phyloP scores from a whole-genome alignment of 2,329 filamentous ascomycete species.

The Ilyonectria robusta region DNA sequence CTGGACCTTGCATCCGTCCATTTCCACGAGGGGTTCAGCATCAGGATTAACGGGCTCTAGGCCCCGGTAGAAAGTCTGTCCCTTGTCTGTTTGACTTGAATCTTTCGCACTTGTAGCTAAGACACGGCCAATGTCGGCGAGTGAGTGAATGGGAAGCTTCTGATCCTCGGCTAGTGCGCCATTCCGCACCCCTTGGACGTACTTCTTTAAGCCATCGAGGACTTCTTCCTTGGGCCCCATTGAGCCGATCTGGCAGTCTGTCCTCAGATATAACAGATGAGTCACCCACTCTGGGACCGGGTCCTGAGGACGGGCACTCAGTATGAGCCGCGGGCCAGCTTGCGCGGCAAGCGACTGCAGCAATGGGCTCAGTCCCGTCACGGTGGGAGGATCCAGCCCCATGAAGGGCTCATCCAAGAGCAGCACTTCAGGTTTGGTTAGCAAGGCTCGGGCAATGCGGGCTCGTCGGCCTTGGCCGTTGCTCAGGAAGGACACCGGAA shows the following conservation, averaged over 20 bases:
- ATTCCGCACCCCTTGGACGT: conserved; percentile 62
- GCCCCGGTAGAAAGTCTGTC: conserved; percentile 33
- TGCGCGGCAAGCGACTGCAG: conserved; percentile 77
- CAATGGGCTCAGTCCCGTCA: conserved; percentile 78
- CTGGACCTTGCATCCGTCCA: conserved; percentile 85
- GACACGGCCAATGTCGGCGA: conserved; percentile 65
- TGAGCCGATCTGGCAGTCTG: conserved; percentile 74
- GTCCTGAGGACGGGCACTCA: conserved; percentile 89
- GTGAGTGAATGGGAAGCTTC: conserved; percentile 62
- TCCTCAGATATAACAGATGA: conserved; percentile 81
- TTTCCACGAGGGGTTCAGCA: conserved; percentile 85
- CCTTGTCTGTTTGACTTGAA: conserved; percentile 9
- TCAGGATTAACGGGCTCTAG: conserved; percentile 42
- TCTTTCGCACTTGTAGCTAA: conserved; percentile 45
- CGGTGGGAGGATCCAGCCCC: conserved; percentile 90
- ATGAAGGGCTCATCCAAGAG: conserved; percentile 96
- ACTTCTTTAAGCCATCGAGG: conserved; percentile 65
- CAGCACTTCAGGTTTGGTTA: conserved; percentile 84
- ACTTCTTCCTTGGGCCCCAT: conserved; percentile 78
- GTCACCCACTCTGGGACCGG: conserved; percentile 91
- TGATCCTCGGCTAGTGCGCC: conserved; percentile 62
- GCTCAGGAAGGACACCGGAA: conserved; percentile 91
- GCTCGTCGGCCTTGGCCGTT: conserved; percentile 93
- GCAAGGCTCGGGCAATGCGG: conserved; percentile 87
- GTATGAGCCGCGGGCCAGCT: conserved; percentile 78